phyloP scores from a whole-genome alignment of 2,329 filamentous ascomycete genomes.

The Akanthomyces dipterigenus region DNA sequence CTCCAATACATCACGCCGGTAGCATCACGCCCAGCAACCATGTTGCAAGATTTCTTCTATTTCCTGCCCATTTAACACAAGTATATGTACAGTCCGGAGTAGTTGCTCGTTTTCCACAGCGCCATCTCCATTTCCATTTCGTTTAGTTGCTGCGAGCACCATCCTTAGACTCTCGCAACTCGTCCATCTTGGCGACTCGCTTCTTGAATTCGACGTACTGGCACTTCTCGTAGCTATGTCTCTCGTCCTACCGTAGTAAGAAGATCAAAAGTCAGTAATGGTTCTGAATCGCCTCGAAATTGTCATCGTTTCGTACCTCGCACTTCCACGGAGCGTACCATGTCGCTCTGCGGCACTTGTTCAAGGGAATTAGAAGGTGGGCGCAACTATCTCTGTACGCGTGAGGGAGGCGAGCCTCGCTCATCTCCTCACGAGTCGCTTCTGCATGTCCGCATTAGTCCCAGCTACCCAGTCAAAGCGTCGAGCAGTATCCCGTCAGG shows the following conservation, averaged over 20 bases:
- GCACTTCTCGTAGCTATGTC: slow-evolving; percentile 98
- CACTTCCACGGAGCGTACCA: slow-evolving; percentile 99
- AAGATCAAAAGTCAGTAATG: neutral
- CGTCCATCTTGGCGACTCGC: slow-evolving; percentile 97
- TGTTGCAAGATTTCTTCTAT: slow-evolving; percentile 5
- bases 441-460: slow-evolving; percentile 36
- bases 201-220: slow-evolving; percentile 99
- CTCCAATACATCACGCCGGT: slow-evolving; percentile 4
- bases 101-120: neutral
- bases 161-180: slow-evolving; percentile 78
- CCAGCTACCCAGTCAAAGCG: neutral
- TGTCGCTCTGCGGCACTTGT: slow-evolving; percentile 84
- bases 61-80: slow-evolving; percentile 18
- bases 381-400: slow-evolving; percentile 95
- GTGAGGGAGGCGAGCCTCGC: slow-evolving; percentile 78
- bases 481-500: slow-evolving; percentile 15
- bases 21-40: neutral
- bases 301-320: slow-evolving; percentile 55
- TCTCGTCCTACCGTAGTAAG: slow-evolving; percentile 61
- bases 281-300: neutral
- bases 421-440: slow-evolving; percentile 88
- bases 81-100: slow-evolving; percentile 25
- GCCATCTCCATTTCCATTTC: neutral
- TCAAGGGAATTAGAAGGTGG: slow-evolving; percentile 88
- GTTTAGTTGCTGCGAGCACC: slow-evolving; percentile 77